Evolutionary conservation across 768 basidiomycete genomes (phyloP), one percentile per base, ranked within the genome.

Genomic region (Xerocomellus intermedius): DNA sequence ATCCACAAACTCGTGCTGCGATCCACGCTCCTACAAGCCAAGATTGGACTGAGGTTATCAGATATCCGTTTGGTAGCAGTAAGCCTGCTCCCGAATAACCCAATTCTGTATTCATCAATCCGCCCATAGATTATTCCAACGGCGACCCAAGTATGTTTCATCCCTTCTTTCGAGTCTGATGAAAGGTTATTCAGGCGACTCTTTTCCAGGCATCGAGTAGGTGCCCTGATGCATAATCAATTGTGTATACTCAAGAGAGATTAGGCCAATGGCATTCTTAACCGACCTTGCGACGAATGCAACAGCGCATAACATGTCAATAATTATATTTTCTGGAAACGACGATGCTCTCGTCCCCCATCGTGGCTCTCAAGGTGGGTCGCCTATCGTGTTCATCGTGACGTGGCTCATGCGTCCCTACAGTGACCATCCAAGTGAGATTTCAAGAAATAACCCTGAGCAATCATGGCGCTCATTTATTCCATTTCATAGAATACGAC

Each of bases 261-360:
- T 6, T 47, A 86, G 84, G 58, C 80, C 86, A 5, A 85, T 85
- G 76, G 76, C 72, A 22, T 87, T 86, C 68, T 71, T 89, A 30
- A 74, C 78, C 1, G 84, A 85, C 28, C 75, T 88, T n/a, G 85
- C 86, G 5, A 78, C 82, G 13, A 88, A 88, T 56, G 80, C 82
- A 21, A 77, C 85, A 0, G 74, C 73, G 1, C 78, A 77, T 6
- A 67, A 74, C 24, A 68, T 89, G 24, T 71, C 73, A 1, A 69
- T 87, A n/a, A 71, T 87, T 10, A 66, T 88, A 16, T 87, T 73
- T 64, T 86, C 86, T 24, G 87, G 82, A 14, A 89, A 89, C 60
- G 83, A 87, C 57, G 87, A 89, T 66, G 73, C 82, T 8, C 79
- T 88, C 22, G 73, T 87, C 45, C 74, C 85, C 2, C 87, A 87